Percentiles rank a stretch among this genome's conserved stretches.
phyloP scores from a whole-genome alignment of 306 rosid genomes.

The Amphicarpaea edgeworthii region DNA sequence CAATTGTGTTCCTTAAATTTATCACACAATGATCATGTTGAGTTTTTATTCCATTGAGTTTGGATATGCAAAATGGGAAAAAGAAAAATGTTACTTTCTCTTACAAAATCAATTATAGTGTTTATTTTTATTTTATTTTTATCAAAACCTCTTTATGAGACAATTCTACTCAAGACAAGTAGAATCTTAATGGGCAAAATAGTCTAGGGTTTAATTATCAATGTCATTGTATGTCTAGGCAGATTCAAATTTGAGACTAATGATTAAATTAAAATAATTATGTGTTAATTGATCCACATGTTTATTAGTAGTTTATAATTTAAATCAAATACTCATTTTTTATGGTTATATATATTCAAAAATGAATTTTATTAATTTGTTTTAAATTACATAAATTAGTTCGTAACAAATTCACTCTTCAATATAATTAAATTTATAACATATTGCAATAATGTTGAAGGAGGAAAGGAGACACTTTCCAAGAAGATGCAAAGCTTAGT shows the following conservation, averaged over 20 bases:
- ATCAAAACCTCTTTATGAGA: no score
- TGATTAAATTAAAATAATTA: no score
- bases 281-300: no score
- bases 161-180: no score
- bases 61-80: background rate
- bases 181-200: no score
- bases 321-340: background rate
- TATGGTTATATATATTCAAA: background rate
- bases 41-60: slow-evolving; percentile 16
- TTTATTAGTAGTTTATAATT: background rate
- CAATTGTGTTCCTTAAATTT: slow-evolving; percentile 28
- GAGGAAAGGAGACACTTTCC: background rate
- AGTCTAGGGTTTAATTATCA: no score
- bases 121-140: background rate
- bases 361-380: background rate
- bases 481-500: background rate
- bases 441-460: background rate
- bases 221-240: no score
- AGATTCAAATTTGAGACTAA: no score
- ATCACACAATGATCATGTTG: slow-evolving; percentile 40
- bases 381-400: background rate
- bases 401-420: background rate
- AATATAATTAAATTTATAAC: background rate
- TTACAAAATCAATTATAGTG: background rate
- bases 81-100: background rate